These are phyloP conservation scores for Gloeostereum incarnatum DNA, from an alignment of 768 basidiomycete genomes.

Conservation along the genomic window DNA sequence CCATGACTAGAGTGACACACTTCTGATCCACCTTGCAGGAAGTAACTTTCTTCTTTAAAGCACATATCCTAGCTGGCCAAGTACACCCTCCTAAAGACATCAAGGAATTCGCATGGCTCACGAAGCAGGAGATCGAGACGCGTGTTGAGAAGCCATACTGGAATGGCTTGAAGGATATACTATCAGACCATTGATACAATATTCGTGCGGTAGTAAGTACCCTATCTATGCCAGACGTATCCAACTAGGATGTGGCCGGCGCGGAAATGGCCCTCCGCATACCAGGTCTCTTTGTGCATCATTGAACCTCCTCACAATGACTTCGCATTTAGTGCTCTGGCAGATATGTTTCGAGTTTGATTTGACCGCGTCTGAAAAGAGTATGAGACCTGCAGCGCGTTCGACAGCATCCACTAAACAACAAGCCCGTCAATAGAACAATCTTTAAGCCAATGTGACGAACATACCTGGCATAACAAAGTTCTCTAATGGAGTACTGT, in stretches of 20 bases:
- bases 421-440: not conserved
- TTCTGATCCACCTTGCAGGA: constrained; percentile 31
- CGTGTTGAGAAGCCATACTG: constrained; percentile 67
- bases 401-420: constrained; percentile 89
- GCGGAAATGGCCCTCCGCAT: constrained; percentile 44
- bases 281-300: constrained; percentile 69
- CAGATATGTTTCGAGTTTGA: constrained; percentile 76
- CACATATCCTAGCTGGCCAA: constrained; percentile 87
- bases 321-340: constrained; percentile 79
- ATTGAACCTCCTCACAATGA: constrained; percentile 85
- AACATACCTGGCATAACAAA: constrained; percentile 79
- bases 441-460: not conserved
- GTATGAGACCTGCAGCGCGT: constrained; percentile 73
- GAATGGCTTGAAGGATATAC: constrained; percentile 68
- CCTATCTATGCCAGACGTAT: constrained; percentile 6
- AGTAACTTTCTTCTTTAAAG: constrained; percentile 86
- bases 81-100: constrained; percentile 50
- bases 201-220: constrained; percentile 9
- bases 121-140: constrained; percentile 79
- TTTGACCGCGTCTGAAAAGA: constrained; percentile 84
- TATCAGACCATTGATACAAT: constrained; percentile 52
- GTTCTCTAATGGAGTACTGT: constrained; percentile 67
- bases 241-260: constrained; percentile 27
- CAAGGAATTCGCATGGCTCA: constrained; percentile 87
- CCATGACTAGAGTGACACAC: not conserved